Conservation (phyloP, 306 rosid species). For the Lathyrus oleraceus region DNA sequence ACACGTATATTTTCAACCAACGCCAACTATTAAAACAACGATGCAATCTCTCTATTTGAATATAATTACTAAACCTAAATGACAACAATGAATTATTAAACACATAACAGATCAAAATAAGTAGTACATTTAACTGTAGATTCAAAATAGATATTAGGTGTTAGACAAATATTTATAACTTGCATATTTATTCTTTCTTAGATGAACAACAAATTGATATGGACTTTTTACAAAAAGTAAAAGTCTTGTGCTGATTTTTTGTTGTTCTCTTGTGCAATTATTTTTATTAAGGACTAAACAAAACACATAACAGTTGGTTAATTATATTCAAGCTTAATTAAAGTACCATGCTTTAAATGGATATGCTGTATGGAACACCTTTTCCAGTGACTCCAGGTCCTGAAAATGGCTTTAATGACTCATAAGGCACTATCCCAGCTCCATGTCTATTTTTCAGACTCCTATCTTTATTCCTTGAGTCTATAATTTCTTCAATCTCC, state of each 20-base stretch:
- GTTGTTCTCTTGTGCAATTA: background rate
- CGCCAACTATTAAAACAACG: no score
- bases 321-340: background rate
- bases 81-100: no score
- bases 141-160: no score
- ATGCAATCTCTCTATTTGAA: no score
- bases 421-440: conserved; percentile 52
- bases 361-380: conserved; percentile 51
- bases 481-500: conserved; percentile 48
- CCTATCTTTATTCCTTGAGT: conserved; percentile 42
- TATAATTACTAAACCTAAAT: no score
- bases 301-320: background rate
- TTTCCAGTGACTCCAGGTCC: conserved; percentile 51
- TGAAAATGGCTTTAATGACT: conserved; percentile 49
- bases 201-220: background rate
- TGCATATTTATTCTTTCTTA: background rate
- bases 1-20: no score
- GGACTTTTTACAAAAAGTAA: no score
- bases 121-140: no score
- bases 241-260: no score
- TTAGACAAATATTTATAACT: background rate
- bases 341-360: conserved; percentile 28
- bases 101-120: no score
- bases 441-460: conserved; percentile 45
- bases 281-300: background rate